phyloP scores from a whole-genome alignment of 495 filamentous ascomycete genomes.

The Annulohypoxylon maeteangense region DNA sequence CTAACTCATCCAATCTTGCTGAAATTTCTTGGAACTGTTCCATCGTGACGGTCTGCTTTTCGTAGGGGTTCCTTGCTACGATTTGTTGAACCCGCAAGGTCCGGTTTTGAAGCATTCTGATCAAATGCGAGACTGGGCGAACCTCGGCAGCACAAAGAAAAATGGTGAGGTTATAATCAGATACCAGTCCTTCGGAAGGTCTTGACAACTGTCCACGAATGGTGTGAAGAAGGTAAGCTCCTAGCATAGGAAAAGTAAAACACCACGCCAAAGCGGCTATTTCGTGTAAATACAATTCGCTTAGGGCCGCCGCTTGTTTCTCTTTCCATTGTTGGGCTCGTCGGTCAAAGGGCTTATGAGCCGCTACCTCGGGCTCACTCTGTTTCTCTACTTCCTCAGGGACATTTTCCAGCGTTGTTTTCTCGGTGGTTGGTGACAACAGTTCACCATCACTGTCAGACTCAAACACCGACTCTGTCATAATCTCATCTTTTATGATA shows the following conservation, averaged over 20 bases:
- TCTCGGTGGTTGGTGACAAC: slow-evolving; percentile 30
- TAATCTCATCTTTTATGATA: slow-evolving; percentile 55
- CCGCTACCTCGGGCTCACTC: slow-evolving; percentile 11
- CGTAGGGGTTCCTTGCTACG: slow-evolving; percentile 65
- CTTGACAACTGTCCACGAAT: slow-evolving; percentile 80
- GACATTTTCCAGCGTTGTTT: slow-evolving; percentile 51
- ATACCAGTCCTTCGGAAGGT: slow-evolving; percentile 86
- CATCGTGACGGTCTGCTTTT: slow-evolving; percentile 53
- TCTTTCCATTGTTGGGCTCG: slow-evolving; percentile 41
- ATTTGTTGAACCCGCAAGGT: slow-evolving; percentile 86
- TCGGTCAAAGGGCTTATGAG: not conserved
- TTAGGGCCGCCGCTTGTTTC: slow-evolving; percentile 55
- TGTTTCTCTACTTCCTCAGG: slow-evolving; percentile 52
- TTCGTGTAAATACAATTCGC: slow-evolving; percentile 80
- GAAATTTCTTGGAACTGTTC: slow-evolving; percentile 66
- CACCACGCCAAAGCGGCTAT: slow-evolving; percentile 76
- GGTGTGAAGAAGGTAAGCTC: slow-evolving; percentile 80
- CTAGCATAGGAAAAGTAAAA: slow-evolving; percentile 80
- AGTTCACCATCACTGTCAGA: slow-evolving; percentile 59
- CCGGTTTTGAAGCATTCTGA: slow-evolving; percentile 79
- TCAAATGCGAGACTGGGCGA: slow-evolving; percentile 79
- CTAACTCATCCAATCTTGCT: slow-evolving; percentile 75
- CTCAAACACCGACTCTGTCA: slow-evolving; percentile 60
- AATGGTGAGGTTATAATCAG: slow-evolving; percentile 92
- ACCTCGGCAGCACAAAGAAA: slow-evolving; percentile 91